phyloP scores from a whole-genome alignment of 495 filamentous ascomycete genomes.

The Aspergillus sclerotioniger region DNA sequence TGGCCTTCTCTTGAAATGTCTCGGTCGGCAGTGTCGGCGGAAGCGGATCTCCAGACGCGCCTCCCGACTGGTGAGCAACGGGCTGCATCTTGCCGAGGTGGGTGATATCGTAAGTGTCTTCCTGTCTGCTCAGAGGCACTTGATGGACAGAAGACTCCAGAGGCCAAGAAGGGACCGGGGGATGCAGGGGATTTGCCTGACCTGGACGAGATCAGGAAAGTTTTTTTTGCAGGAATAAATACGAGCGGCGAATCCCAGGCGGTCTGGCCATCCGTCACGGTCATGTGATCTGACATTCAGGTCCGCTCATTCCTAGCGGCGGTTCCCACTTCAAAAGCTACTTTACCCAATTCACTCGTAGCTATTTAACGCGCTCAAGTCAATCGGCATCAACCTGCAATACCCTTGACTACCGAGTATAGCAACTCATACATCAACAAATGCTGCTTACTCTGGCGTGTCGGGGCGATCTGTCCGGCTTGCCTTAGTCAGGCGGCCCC shows the following conservation, averaged over 20 bases:
- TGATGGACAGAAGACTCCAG: neutral
- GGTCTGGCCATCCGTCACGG: neutral
- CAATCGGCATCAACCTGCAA: too few species aligned
- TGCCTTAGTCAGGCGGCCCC: neutral
- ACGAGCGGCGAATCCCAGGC: conserved; percentile 6
- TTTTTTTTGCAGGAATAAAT: conserved; percentile 4
- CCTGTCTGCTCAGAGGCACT: neutral
- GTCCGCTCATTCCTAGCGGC: neutral
- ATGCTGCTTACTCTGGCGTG: neutral
- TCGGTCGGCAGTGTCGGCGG: conserved; percentile 5
- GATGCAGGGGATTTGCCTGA: neutral
- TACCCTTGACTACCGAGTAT: neutral
- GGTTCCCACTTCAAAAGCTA: too few species aligned
- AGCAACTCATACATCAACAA: neutral
- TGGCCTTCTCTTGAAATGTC: neutral
- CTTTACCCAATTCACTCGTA: too few species aligned
- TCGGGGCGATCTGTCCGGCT: neutral
- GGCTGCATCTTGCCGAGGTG: neutral
- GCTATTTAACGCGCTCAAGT: too few species aligned
- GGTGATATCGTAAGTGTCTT: neutral
- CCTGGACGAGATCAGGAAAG: neutral
- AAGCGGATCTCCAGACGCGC: conserved; percentile 1
- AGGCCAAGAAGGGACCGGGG: neutral
- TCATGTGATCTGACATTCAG: neutral
- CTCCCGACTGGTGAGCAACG: conserved; percentile 1